Conservation (phyloP, 2,329 filamentous ascomycete genomes). For the Fusarium sp. region DNA sequence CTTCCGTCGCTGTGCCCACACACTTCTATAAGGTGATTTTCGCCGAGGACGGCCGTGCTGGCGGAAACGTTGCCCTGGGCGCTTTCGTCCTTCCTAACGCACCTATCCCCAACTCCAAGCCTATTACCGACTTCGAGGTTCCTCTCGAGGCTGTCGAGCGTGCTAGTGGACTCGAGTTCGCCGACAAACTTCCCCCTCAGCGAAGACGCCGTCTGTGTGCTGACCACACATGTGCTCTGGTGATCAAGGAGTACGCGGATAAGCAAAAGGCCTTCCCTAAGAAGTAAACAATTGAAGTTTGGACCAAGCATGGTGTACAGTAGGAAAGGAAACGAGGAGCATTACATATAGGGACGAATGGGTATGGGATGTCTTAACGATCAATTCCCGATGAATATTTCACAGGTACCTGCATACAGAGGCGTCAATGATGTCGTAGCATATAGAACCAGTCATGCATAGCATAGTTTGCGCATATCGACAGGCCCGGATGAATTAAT, state of each 20-base stretch:
- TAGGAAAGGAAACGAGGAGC: background rate
- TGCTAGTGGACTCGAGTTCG: conserved; percentile 92
- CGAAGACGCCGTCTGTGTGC: conserved; percentile 84
- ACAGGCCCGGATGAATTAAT: background rate
- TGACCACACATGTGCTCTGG: conserved; percentile 84
- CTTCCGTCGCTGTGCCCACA: conserved; percentile 94
- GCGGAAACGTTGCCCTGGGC: conserved; percentile 84
- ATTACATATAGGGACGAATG: background rate
- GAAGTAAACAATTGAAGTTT: conserved; percentile 7
- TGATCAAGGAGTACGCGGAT: conserved; percentile 82
- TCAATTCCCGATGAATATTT: background rate
- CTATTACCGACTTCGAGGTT: conserved; percentile 91
- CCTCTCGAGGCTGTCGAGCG: conserved; percentile 91
- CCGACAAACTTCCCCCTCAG: conserved; percentile 77
- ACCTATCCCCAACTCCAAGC: conserved; percentile 86
- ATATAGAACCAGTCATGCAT: conserved; percentile 1
- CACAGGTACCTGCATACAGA: background rate
- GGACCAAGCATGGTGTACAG: conserved; percentile 3
- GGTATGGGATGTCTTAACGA: background rate
- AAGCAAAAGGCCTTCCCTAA: conserved; percentile 69
- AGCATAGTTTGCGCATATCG: background rate
- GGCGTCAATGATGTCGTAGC: background rate
- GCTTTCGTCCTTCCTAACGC: conserved; percentile 97
- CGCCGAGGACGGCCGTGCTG: conserved; percentile 79
- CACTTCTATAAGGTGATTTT: conserved; percentile 99